Evolutionary conservation across 257 asterid species (phyloP).

Genomic region (Datura wrightii): DNA sequence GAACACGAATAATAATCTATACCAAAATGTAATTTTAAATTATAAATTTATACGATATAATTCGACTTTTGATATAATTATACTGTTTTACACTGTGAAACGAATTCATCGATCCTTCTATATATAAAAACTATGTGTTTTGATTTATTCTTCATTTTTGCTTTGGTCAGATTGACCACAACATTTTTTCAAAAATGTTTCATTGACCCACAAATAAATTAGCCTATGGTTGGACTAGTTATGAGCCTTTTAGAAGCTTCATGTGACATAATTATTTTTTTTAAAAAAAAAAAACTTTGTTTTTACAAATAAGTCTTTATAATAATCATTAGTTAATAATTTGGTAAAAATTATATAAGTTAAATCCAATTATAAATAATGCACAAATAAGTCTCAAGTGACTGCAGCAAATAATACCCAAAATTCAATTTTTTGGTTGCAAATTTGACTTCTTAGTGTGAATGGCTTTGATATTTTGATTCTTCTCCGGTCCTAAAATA

Average conservation of each 20-base stretch:
- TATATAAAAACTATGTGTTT: too few relatives aligned
- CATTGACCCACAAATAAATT: constrained; percentile 5
- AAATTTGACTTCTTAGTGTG: background rate
- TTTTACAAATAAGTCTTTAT: background rate
- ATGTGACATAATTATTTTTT: background rate
- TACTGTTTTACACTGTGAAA: too few relatives aligned
- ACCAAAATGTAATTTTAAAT: too few relatives aligned
- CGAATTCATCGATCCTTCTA: too few relatives aligned
- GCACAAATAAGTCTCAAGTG: too few relatives aligned
- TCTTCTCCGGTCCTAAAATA: background rate
- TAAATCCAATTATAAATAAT: too few relatives aligned
- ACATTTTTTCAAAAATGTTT: background rate
- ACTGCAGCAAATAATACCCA: background rate
- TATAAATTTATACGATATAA: too few relatives aligned
- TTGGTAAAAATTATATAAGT: background rate
- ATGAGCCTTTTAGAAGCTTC: constrained; percentile 19
- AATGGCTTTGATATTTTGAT: background rate
- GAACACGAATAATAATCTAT: too few relatives aligned
- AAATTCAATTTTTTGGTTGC: background rate
- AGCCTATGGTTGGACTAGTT: background rate
- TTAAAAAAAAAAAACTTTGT: background rate
- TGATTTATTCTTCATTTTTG: background rate
- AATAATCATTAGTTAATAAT: background rate
- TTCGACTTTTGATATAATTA: too few relatives aligned
- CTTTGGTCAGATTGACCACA: background rate